These are phyloP conservation scores for Colletotrichum sp. DNA, from an alignment of 2,329 filamentous ascomycete species.

Conservation along the genomic window DNA sequence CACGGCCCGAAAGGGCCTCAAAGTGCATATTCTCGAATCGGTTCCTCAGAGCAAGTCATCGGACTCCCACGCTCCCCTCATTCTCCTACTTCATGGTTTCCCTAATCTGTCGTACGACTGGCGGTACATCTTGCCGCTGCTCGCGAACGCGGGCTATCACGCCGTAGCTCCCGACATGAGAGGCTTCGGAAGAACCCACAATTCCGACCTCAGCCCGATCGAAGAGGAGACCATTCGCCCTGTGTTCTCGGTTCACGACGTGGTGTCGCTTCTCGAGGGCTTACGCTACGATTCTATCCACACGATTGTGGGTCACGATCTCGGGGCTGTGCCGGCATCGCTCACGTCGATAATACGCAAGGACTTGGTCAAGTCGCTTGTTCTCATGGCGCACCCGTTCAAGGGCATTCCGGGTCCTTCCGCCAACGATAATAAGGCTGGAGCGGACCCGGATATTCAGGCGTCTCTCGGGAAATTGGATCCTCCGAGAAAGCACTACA, in stretches of 20 bases:
- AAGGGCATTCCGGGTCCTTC: constrained; percentile 44
- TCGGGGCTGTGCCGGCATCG: constrained; percentile 65
- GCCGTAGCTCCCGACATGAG: constrained; percentile 72
- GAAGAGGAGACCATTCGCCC: constrained; percentile 47
- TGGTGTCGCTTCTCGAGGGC: constrained; percentile 64
- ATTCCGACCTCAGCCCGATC: not conserved
- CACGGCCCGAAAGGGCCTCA: constrained; percentile 55
- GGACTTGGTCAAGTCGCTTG: constrained; percentile 66
- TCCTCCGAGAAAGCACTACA: constrained; percentile 72
- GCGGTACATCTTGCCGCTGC: constrained; percentile 64
- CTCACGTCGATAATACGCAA: constrained; percentile 66
- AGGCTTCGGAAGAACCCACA: constrained; percentile 67
- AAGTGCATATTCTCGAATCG: constrained; percentile 65
- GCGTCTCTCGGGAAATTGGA: constrained; percentile 56
- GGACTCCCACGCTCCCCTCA: constrained; percentile 44
- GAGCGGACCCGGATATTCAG: constrained; percentile 51
- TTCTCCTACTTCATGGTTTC: constrained; percentile 70
- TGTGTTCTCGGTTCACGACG: constrained; percentile 65
- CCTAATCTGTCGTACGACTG: constrained; percentile 75
- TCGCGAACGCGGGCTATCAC: constrained; percentile 67
- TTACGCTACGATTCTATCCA: constrained; percentile 63
- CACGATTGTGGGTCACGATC: constrained; percentile 71
- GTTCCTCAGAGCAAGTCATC: constrained; percentile 40
- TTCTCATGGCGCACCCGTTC: constrained; percentile 71
- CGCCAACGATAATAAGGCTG: not conserved